Evolutionary conservation across 202 grass and related monocot species (phyloP), one percentile per base, ranked within the genome.

Genomic region (Brachypodium distachyon): DNA sequence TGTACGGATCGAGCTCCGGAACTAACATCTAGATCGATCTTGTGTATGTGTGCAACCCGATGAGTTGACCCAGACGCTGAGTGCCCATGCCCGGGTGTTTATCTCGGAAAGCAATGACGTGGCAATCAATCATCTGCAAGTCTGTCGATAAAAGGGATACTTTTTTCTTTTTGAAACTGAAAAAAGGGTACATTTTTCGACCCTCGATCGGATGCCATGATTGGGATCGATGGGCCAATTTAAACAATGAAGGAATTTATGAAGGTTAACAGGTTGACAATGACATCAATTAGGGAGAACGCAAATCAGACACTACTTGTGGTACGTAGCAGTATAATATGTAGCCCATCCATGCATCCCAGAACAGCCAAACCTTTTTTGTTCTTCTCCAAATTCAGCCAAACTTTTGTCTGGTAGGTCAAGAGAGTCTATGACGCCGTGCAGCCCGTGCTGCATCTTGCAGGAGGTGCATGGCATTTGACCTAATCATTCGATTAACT

Each of bases 21-120:
- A 67, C 46, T 53, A 21, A 2, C 48, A 67, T n/a, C n/a, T n/a
- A n/a, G n/a, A n/a, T n/a, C n/a, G 48, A n/a, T 67, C 34, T 55
- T 26, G 12, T 41, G 6, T 65, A 19, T 27, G 1, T 38, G 39
- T 31, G 73, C 74, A 47, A 16, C 39, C 51, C 51, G 12, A 68
- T 48, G 61, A 49, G 81, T 76, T 76, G 81, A 83, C 81, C 58
- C 25, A 1, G 57, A 55, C 6, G 43, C 12, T 21, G 49, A 52
- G n/a, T 22, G 52, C 19, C 53, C 8, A 8, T 42, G 22, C 50
- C 14, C 18, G 7, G 6, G 14, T 51, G 8, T 52, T 28, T n/a
- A n/a, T 7, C 19, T 21, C n/a, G 32, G 25, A 33, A 84, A 52
- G 73, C 65, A 77, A 83, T n/a, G 8, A 33, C n/a, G 26, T 21